Evolutionary conservation across 2,329 filamentous ascomycete genomes (phyloP), one percentile per base, ranked within the genome.

Genomic region (Seiridium unicorne): DNA sequence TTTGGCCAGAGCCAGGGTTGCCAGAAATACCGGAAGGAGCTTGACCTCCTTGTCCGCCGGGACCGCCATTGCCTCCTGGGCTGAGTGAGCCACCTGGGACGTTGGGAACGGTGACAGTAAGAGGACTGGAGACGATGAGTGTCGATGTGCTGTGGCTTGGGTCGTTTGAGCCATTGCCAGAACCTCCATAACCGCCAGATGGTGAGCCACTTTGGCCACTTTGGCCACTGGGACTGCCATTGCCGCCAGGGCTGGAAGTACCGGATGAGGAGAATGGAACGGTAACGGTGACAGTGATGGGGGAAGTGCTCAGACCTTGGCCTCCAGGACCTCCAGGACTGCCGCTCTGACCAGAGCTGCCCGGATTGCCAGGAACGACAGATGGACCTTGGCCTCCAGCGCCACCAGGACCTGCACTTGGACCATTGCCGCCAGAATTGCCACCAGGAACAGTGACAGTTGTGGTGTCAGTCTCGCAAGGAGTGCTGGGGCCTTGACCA

Each of bases 1-100:
- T 46, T 38, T 42, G 53, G 4, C 38, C 36, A 40, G 53, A 31
- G 38, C 26, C 42, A 36, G 40, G 55, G 35, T 31, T 55, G 26
- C 53, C 53, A 44, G 38, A 31, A 35, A 47, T 55, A 46, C 38
- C 46, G 11, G 58, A 11, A 38, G 35, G 49, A 44, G 36, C n/a
- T 18, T 55, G 55, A 35, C 42, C 34, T 26, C 42, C 44, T 9
- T 44, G 38, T 6, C 34, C 44, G 34, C 48, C 49, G 11, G 60
- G 56, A 32, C 54, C 42, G 8, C 59, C 59, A 48, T 44, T 51
- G 32, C 32, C 40, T 34, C 62, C 62, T 44, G 62, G 60, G 35
- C 9, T 53, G 48, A 32, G n/a, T 4, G 57, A 4, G 26, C 54
- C 40, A 44, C 13, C 54, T 7, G 48, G 48, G 26, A 18, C 36